Conservation (phyloP, 352 stramenopile genomes). For the Aphanomyces invadans region DNA sequence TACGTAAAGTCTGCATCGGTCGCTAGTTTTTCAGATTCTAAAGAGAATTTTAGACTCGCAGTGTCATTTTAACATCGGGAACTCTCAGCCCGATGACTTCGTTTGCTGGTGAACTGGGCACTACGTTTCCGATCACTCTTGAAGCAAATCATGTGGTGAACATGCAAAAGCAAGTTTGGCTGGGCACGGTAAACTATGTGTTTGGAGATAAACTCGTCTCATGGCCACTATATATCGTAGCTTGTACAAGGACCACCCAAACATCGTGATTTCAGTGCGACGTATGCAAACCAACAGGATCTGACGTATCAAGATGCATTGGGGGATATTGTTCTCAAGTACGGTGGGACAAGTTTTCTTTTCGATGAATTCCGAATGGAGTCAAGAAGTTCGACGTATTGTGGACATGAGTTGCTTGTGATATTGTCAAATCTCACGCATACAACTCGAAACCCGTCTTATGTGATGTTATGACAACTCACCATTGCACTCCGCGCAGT, state of each 20-base stretch:
- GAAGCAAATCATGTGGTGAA: conserved; percentile 84
- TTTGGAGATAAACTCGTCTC: too few species aligned
- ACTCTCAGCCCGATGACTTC: conserved; percentile 83
- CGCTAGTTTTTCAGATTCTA: not conserved
- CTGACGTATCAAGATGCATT: conserved; percentile 76
- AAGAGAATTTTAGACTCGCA: conserved; percentile 34
- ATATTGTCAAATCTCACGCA: not conserved
- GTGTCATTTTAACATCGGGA: conserved; percentile 76
- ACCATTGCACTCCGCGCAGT: too few species aligned
- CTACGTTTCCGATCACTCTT: conserved; percentile 69
- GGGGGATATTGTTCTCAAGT: conserved; percentile 63
- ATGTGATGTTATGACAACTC: too few species aligned
- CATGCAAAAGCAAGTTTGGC: conserved; percentile 80
- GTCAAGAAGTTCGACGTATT: not conserved
- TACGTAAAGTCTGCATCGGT: not conserved
- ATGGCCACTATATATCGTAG: too few species aligned
- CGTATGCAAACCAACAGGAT: conserved; percentile 76
- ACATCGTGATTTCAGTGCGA: conserved; percentile 56
- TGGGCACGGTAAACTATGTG: conserved; percentile 40
- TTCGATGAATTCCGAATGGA: not conserved
- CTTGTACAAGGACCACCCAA: conserved; percentile 53
- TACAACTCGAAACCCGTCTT: too few species aligned
- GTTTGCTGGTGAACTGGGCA: conserved; percentile 73
- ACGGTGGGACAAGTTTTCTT: conserved; percentile 28
- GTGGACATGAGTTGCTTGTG: not conserved